A percentile compares a stretch with the other conserved stretches of the same genome.
phyloP scores from a whole-genome alignment of 257 asterid genomes.

The Schizonepeta tenuifolia region DNA sequence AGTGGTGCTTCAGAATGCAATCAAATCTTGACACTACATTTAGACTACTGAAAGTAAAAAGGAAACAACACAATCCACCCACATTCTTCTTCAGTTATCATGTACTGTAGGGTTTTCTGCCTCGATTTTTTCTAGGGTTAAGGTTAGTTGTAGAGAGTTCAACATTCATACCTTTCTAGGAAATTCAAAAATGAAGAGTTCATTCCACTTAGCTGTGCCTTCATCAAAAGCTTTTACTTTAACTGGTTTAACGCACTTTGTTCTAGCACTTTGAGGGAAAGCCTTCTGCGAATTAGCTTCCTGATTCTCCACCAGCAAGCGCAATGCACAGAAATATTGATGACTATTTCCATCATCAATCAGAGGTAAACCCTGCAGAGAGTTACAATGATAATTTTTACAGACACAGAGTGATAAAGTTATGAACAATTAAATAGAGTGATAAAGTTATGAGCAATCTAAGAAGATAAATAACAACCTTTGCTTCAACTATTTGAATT shows the following conservation, averaged over 20 bases:
- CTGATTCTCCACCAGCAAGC: constrained; percentile 90
- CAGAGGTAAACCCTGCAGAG: constrained; percentile 83
- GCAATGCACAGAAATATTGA: constrained; percentile 89
- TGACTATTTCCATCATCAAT: constrained; percentile 96
- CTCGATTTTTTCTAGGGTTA: constrained; percentile 9
- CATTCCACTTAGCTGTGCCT: constrained; percentile 95
- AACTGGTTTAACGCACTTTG: constrained; percentile 90
- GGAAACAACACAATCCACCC: constrained; percentile 24
- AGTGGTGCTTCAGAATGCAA: background rate
- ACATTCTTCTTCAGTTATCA: constrained; percentile 8
- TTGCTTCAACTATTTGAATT: constrained; percentile 84
- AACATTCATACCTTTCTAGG: constrained; percentile 73
- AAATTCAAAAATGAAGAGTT: constrained; percentile 95
- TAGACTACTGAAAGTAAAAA: constrained; percentile 5
- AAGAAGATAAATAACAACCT: constrained; percentile 53
- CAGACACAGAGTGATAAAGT: too few relatives aligned
- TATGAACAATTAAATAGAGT: too few relatives aligned
- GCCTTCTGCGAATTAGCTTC: constrained; percentile 86
- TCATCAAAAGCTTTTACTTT: constrained; percentile 53
- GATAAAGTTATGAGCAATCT: constrained; percentile 5
- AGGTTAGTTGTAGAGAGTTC: constrained; percentile 15
- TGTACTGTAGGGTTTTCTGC: background rate
- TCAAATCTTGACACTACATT: background rate
- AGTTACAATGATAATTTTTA: constrained; percentile 19
- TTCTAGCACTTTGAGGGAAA: constrained; percentile 99